These are phyloP conservation scores for Backusella morwellensis DNA, from an alignment of 192 early-diverging fungal species.

Conservation along the genomic window DNA sequence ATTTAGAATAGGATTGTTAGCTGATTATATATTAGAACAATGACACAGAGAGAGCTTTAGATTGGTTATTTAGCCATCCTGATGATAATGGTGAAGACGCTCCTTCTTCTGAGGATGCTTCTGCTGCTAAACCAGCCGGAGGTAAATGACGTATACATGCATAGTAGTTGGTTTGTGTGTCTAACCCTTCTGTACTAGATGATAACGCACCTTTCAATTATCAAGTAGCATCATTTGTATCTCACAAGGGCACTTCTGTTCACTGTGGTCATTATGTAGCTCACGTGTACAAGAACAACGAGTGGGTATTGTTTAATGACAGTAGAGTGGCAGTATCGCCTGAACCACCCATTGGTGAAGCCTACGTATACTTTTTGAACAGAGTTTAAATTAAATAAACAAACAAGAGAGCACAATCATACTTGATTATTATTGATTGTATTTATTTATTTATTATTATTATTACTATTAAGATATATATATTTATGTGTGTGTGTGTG, in stretches of 20 bases:
- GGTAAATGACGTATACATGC: conserved; percentile 4
- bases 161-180: not conserved
- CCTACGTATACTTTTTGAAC: conserved; percentile 72
- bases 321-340: conserved; percentile 84
- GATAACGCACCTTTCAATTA: conserved; percentile 54
- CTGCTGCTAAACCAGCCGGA: conserved; percentile 6
- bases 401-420: not conserved
- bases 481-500: no score
- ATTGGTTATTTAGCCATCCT: conserved; percentile 91
- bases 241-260: conserved; percentile 93
- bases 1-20: not conserved
- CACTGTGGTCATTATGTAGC: conserved; percentile 98
- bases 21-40: conserved; percentile 47
- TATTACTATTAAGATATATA: not conserved
- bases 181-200: conserved; percentile 14
- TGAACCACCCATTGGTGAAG: conserved; percentile 59
- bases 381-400: conserved; percentile 26
- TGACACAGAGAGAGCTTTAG: conserved; percentile 88
- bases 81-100: conserved; percentile 61
- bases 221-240: conserved; percentile 78
- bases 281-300: conserved; percentile 66
- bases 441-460: not conserved
- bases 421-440: not conserved
- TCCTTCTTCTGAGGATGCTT: conserved; percentile 8
- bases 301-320: conserved; percentile 96